Evolutionary conservation across 2,329 filamentous ascomycete genomes (phyloP).

Genomic region (Trichoderma atroviride): DNA sequence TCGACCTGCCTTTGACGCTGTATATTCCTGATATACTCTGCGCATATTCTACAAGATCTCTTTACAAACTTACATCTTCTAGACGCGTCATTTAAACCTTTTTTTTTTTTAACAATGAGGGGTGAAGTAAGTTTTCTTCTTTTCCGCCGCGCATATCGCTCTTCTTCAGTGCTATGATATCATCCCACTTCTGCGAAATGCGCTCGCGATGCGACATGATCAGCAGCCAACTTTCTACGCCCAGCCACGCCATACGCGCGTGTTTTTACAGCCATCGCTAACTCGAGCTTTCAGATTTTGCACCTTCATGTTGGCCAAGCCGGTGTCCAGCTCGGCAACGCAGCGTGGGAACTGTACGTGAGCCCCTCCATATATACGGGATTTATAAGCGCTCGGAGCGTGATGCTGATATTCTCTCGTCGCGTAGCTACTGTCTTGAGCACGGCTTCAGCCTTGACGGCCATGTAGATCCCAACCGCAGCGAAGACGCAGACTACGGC

Average conservation of each 20-base stretch:
- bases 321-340: slow-evolving; percentile 74
- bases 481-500: slow-evolving; percentile 60
- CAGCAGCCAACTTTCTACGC: slow-evolving; percentile 1
- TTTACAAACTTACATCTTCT: neutral
- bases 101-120: slow-evolving; percentile 50
- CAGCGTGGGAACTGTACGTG: slow-evolving; percentile 74
- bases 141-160: neutral
- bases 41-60: neutral
- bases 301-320: slow-evolving; percentile 69
- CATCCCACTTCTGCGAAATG: neutral
- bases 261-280: neutral
- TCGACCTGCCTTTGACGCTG: slow-evolving; percentile 26
- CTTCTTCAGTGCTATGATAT: slow-evolving; percentile 13
- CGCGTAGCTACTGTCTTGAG: slow-evolving; percentile 68
- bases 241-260: neutral
- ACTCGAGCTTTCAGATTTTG: slow-evolving; percentile 54
- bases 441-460: slow-evolving; percentile 69
- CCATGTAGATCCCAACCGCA: slow-evolving; percentile 62
- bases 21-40: slow-evolving; percentile 19
- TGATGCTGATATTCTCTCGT: slow-evolving; percentile 31
- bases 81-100: neutral
- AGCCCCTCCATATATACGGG: slow-evolving; percentile 33
- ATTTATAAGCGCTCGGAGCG: slow-evolving; percentile 21
- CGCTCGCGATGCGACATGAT: slow-evolving; percentile 4
- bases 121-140: slow-evolving; percentile 53